A percentile compares a stretch with the other conserved stretches of the same genome.
phyloP scores from a whole-genome alignment of 352 stramenopile genomes.

The Lagenidium giganteum region DNA sequence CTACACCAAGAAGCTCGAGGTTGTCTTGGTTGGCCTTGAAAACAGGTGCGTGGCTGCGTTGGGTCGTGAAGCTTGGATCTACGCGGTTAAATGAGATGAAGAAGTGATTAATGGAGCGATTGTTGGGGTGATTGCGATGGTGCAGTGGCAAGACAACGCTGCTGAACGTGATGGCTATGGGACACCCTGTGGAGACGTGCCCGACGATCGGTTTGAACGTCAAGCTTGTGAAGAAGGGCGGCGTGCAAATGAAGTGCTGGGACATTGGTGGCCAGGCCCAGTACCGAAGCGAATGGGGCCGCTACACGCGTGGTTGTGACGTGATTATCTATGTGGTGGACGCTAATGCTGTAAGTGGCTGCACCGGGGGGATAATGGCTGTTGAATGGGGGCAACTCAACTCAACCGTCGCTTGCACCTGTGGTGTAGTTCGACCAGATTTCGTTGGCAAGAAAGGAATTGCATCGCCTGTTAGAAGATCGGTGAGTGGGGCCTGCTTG shows the following conservation, averaged over 20 bases:
- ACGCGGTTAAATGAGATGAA: too few relatives aligned
- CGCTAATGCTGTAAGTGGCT: conserved; percentile 84
- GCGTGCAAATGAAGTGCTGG: conserved; percentile 98
- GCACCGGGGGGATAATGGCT: background rate
- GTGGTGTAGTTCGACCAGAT: conserved; percentile 88
- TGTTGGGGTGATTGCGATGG: conserved; percentile 1
- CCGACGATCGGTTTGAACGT: conserved; percentile 98
- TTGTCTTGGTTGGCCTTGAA: conserved; percentile 96
- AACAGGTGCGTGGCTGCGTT: conserved; percentile 74
- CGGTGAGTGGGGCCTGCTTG: conserved; percentile 51
- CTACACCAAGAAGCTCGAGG: conserved; percentile 97
- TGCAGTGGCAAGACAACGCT: conserved; percentile 95
- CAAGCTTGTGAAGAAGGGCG: conserved; percentile 95
- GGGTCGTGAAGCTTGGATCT: too few relatives aligned
- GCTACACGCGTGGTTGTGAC: conserved; percentile 96
- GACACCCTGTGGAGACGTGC: conserved; percentile 93
- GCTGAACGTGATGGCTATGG: conserved; percentile 95
- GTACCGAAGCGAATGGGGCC: conserved; percentile 93
- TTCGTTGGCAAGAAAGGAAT: conserved; percentile 91
- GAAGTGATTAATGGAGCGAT: background rate
- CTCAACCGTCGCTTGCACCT: background rate
- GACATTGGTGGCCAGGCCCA: conserved; percentile 97
- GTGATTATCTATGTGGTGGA: conserved; percentile 99
- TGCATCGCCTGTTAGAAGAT: conserved; percentile 92
- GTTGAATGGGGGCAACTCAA: conserved; percentile 6